phyloP scores from a whole-genome alignment of 257 asterid genomes.

The Coffea canephora region DNA sequence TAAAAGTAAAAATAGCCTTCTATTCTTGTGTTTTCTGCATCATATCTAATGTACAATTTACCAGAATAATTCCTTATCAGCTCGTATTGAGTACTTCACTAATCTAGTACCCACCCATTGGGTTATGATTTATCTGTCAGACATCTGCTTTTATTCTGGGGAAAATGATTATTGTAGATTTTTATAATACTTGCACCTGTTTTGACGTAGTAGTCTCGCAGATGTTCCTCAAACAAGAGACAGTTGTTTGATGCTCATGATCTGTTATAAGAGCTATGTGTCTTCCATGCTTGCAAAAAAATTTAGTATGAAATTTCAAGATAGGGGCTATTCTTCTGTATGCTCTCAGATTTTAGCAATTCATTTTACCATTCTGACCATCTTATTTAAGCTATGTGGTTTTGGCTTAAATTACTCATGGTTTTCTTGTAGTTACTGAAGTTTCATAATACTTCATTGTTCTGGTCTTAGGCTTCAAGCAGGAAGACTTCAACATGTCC shows the following conservation, averaged over 20 bases:
- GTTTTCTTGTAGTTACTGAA: not conserved
- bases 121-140: not conserved
- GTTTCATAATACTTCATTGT: not conserved
- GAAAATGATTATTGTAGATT: not conserved
- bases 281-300: not conserved
- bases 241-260: too few species aligned
- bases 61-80: not conserved
- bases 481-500: constrained; percentile 73
- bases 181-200: not conserved
- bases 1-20: not conserved
- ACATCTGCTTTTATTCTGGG: not conserved
- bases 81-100: not conserved
- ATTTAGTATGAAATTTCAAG: not conserved
- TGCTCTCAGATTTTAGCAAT: not conserved
- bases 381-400: not conserved
- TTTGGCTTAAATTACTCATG: not conserved
- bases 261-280: not conserved
- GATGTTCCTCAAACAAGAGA: not conserved
- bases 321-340: not conserved
- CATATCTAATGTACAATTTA: not conserved
- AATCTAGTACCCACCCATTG: not conserved
- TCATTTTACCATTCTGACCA: not conserved
- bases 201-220: not conserved
- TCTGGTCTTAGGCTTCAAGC: constrained; percentile 38
- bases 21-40: not conserved